Conservation (phyloP, 768 basidiomycete genomes). For the Naganishia antarctica region DNA sequence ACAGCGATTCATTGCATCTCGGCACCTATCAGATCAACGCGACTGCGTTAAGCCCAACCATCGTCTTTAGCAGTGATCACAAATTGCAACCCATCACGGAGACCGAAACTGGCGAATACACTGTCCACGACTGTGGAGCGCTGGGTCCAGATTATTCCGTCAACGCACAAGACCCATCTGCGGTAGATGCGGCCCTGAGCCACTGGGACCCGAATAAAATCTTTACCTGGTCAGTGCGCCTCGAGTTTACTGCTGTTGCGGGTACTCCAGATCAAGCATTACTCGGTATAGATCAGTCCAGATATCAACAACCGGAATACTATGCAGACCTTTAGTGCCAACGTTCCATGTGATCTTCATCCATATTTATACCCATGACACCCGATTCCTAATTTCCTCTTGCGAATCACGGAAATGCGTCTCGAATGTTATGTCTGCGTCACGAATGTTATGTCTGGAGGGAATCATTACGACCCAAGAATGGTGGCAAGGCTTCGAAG, state of each 20-base stretch:
- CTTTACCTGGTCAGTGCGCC: neutral
- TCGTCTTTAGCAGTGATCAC: neutral
- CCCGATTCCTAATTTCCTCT: neutral
- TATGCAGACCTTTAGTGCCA: neutral
- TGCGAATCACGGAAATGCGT: neutral
- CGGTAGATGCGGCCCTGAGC: neutral
- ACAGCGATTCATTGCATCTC: neutral
- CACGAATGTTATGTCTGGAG: no score
- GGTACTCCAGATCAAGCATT: neutral
- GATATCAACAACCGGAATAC: neutral
- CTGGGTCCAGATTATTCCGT: neutral
- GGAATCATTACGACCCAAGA: conserved; percentile 3
- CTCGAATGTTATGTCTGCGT: no score
- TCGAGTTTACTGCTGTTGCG: neutral
- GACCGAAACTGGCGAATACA: neutral
- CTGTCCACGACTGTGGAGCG: neutral
- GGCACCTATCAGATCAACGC: neutral
- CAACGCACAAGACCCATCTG: neutral
- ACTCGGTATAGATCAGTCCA: neutral
- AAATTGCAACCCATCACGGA: neutral
- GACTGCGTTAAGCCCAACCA: neutral
- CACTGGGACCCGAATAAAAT: neutral
- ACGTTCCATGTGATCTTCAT: neutral
- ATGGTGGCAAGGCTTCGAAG: conserved; percentile 15
- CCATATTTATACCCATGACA: neutral